These are phyloP conservation scores for Chlorociboria aeruginascens DNA, from an alignment of 495 filamentous ascomycete genomes.

Conservation along the genomic window DNA sequence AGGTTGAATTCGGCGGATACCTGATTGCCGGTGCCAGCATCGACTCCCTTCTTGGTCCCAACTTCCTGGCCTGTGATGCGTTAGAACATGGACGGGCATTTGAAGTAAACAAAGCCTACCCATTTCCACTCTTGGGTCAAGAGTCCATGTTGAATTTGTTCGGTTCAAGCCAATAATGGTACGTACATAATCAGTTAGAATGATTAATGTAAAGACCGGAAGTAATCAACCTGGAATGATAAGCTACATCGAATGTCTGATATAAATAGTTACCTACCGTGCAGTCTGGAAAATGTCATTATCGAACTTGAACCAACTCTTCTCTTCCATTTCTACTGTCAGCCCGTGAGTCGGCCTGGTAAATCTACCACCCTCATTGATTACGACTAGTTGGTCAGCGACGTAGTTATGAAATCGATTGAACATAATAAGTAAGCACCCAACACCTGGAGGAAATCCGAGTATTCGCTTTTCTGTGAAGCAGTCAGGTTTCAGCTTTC, in stretches of 20 bases:
- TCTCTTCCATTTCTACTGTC: neutral
- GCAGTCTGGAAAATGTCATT: slow-evolving; percentile 68
- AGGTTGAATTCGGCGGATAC: slow-evolving; percentile 68
- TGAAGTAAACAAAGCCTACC: slow-evolving; percentile 1
- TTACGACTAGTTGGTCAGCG: slow-evolving; percentile 44
- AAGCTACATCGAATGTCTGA: neutral
- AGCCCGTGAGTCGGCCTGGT: slow-evolving; percentile 21
- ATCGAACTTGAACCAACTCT: neutral
- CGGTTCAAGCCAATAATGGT: slow-evolving; percentile 60
- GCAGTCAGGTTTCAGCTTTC: slow-evolving; percentile 69
- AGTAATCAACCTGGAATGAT: neutral
- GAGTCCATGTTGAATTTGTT: slow-evolving; percentile 64
- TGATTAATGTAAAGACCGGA: slow-evolving; percentile 34
- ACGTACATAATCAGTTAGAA: slow-evolving; percentile 69
- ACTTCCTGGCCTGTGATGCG: neutral
- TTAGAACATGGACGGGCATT: neutral
- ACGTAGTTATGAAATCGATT: slow-evolving; percentile 73
- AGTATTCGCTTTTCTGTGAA: slow-evolving; percentile 65
- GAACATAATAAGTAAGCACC: slow-evolving; percentile 60
- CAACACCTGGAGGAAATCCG: slow-evolving; percentile 71
- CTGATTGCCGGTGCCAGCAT: slow-evolving; percentile 59
- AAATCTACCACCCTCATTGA: slow-evolving; percentile 65
- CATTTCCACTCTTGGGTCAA: slow-evolving; percentile 57
- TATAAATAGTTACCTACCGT: slow-evolving; percentile 20
- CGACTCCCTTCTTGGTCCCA: slow-evolving; percentile 35